These are phyloP conservation scores for Venturia effusa DNA, from an alignment of 2,329 filamentous ascomycete genomes.

Conservation along the genomic window DNA sequence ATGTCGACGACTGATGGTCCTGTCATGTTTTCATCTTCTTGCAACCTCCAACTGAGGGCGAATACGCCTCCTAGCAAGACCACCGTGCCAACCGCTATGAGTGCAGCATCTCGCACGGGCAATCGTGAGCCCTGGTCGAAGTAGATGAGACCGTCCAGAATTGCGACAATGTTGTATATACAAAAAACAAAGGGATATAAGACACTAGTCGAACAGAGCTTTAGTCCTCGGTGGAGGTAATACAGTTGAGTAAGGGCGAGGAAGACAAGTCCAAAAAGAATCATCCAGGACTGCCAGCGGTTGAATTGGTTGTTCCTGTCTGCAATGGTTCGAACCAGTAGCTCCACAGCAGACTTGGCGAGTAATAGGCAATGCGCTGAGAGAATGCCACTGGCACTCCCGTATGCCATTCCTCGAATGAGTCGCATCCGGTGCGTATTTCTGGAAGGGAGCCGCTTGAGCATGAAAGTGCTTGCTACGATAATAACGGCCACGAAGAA, in stretches of 20 bases:
- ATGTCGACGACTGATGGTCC: conserved; percentile 6
- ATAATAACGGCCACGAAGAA: conserved; percentile 60
- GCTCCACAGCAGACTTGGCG: conserved; percentile 91
- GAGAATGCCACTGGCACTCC: conserved; percentile 76
- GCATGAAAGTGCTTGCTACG: conserved; percentile 37
- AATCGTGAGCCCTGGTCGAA: conserved; percentile 82
- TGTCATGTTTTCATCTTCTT: conserved; percentile 49
- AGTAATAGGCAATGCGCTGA: conserved; percentile 89
- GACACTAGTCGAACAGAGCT: conserved; percentile 89
- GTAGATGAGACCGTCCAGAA: conserved; percentile 93
- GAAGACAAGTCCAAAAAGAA: conserved; percentile 68
- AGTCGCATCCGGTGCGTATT: conserved; percentile 58
- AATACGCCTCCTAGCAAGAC: conserved; percentile 82
- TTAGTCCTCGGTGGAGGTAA: conserved; percentile 86
- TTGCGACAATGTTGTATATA: conserved; percentile 98
- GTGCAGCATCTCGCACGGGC: conserved; percentile 60
- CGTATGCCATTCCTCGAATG: conserved; percentile 74
- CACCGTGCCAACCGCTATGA: conserved; percentile 77
- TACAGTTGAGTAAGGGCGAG: conserved; percentile 87
- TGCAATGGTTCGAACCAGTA: conserved; percentile 76
- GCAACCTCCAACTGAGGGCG: conserved; percentile 85
- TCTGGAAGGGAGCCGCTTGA: conserved; percentile 28
- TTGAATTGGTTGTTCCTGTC: conserved; percentile 89
- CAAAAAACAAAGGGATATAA: conserved; percentile 97
- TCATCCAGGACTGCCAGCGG: conserved; percentile 89